phyloP scores from a whole-genome alignment of 208 protist species.

The Crithidia thermophila region DNA sequence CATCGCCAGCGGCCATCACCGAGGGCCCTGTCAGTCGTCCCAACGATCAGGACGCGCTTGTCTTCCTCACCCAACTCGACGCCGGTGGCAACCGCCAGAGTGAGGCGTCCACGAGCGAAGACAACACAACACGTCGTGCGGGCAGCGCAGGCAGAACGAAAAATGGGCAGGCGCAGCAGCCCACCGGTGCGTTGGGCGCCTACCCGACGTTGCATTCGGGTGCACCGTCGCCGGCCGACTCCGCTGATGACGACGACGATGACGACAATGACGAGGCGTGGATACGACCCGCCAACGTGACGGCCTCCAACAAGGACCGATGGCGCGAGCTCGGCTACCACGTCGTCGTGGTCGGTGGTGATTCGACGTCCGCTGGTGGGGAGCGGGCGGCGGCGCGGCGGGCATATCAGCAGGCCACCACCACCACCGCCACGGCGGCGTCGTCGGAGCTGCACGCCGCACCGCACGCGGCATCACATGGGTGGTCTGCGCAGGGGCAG shows the following conservation, averaged over 20 bases:
- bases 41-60: slow-evolving; percentile 19
- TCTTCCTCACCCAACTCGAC: slow-evolving; percentile 35
- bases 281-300: slow-evolving; percentile 16
- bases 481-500: background rate
- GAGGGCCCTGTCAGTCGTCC: background rate
- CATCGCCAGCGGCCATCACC: slow-evolving; percentile 2
- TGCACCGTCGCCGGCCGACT: background rate
- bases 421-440: background rate
- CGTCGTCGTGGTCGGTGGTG: slow-evolving; percentile 57
- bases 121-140: background rate
- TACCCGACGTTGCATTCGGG: background rate
- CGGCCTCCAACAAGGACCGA: slow-evolving; percentile 25
- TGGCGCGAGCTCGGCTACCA: slow-evolving; percentile 86
- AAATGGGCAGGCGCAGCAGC: background rate
- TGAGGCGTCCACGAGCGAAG: background rate
- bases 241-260: background rate
- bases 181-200: no score
- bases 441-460: background rate
- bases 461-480: background rate
- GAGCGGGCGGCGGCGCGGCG: slow-evolving; percentile 4
- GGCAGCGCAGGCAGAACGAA: background rate
- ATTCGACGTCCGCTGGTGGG: background rate
- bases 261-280: slow-evolving; percentile 1
- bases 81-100: background rate
- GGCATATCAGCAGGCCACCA: background rate